phyloP scores from a whole-genome alignment of 2,329 filamentous ascomycete genomes.

The Exophiala lecanii-corni region DNA sequence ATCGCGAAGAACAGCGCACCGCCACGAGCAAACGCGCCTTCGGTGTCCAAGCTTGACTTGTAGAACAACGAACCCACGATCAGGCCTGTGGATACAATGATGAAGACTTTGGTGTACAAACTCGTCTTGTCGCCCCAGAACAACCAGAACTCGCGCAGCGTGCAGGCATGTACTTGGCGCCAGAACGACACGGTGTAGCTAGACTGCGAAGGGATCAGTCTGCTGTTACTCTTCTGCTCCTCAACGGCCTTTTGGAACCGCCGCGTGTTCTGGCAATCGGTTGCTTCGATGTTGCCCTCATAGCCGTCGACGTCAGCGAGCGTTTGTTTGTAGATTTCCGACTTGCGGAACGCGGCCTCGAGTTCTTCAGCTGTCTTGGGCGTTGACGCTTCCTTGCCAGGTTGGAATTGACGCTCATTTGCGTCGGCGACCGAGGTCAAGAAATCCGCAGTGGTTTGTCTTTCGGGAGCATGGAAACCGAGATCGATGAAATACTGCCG shows the following conservation, averaged over 20 bases:
- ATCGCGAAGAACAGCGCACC: slow-evolving; percentile 64
- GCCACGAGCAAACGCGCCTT: slow-evolving; percentile 59
- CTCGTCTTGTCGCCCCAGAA: slow-evolving; percentile 70
- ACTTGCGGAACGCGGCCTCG: slow-evolving; percentile 61
- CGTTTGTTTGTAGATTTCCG: slow-evolving; percentile 56
- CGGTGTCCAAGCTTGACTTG: slow-evolving; percentile 55
- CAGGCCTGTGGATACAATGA: slow-evolving; percentile 67
- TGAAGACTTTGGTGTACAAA: slow-evolving; percentile 73
- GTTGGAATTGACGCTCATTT: slow-evolving; percentile 63
- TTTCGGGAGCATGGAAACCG: slow-evolving; percentile 56
- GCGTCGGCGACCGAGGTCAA: slow-evolving; percentile 71
- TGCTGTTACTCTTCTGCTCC: slow-evolving; percentile 63
- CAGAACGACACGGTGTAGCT: slow-evolving; percentile 72
- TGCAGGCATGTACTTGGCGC: slow-evolving; percentile 59
- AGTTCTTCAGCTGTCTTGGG: slow-evolving; percentile 68
- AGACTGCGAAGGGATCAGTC: slow-evolving; percentile 51
- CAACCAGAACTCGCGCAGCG: slow-evolving; percentile 72
- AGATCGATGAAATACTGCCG: slow-evolving; percentile 62
- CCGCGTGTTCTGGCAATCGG: slow-evolving; percentile 56
- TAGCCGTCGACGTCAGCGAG: slow-evolving; percentile 59
- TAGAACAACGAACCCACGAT: slow-evolving; percentile 79
- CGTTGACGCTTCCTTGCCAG: slow-evolving; percentile 60
- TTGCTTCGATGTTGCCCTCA: slow-evolving; percentile 53
- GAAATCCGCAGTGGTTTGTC: slow-evolving; percentile 72
- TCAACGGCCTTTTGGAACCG: slow-evolving; percentile 63